Conservation (phyloP, 495 filamentous ascomycete species). For the Beverwykella pulmonaria region DNA sequence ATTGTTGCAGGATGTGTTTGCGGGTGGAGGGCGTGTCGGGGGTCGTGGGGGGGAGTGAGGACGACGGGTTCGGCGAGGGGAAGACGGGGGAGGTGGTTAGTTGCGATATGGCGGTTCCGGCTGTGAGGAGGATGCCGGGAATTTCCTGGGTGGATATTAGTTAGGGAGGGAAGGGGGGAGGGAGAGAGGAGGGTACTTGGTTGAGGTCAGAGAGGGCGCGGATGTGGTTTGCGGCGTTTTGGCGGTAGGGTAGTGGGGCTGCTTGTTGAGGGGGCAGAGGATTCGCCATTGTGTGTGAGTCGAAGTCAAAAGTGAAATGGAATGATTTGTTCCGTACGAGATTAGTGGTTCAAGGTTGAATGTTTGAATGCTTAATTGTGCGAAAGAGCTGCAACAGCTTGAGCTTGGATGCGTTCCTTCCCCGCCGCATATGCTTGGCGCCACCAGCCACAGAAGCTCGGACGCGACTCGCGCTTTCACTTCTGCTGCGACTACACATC, state of each 20-base stretch:
- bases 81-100: slow-evolving; percentile 58
- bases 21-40: slow-evolving; percentile 51
- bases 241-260: slow-evolving; percentile 44
- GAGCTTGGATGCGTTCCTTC: not conserved
- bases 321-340: not conserved
- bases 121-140: slow-evolving; percentile 64
- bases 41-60: slow-evolving; percentile 20
- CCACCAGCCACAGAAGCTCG: slow-evolving; percentile 16
- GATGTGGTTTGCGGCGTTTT: slow-evolving; percentile 69
- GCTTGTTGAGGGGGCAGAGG: slow-evolving; percentile 12
- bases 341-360: not conserved
- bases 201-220: slow-evolving; percentile 77
- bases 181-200: slow-evolving; percentile 51
- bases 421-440: slow-evolving; percentile 7
- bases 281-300: slow-evolving; percentile 13
- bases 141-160: slow-evolving; percentile 46
- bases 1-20: slow-evolving; percentile 61
- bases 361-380: no score
- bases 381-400: not conserved
- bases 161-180: slow-evolving; percentile 5
- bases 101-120: slow-evolving; percentile 68
- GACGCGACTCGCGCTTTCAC: slow-evolving; percentile 2
- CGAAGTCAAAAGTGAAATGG: no score
- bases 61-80: slow-evolving; percentile 41
- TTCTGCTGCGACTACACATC: not conserved